Evolutionary conservation across 148 eudicot genomes (phyloP).

Genomic region (Rhododendron kiyosumense): DNA sequence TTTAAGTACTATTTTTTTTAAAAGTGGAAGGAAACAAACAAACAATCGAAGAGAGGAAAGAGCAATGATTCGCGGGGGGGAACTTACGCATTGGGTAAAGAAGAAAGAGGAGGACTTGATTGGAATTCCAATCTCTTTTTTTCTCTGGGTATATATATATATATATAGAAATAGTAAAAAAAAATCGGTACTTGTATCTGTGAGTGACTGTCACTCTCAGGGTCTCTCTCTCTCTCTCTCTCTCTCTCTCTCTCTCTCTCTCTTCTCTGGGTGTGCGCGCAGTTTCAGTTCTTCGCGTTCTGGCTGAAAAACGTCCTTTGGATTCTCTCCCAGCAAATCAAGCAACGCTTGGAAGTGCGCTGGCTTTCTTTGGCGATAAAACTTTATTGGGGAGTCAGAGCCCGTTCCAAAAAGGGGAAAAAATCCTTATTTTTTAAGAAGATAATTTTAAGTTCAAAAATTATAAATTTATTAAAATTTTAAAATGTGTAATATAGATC

Average conservation of each 20-base stretch:
- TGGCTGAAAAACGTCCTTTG: constrained; percentile 20
- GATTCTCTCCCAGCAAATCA: constrained; percentile 26
- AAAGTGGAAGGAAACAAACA: constrained; percentile 2
- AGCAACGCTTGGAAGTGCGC: constrained; percentile 6
- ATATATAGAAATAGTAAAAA: not conserved
- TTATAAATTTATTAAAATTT: too few species aligned
- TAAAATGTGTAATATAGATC: too few species aligned
- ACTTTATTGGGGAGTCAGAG: not conserved
- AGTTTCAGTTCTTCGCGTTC: constrained; percentile 20
- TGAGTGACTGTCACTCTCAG: constrained; percentile 1
- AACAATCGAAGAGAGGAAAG: not conserved
- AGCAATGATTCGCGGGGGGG: constrained; percentile 6
- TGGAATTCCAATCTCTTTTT: constrained; percentile 7
- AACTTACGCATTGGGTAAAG: constrained; percentile 53
- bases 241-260: constrained; percentile 9
- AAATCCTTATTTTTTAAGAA: too few species aligned
- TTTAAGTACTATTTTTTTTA: not conserved
- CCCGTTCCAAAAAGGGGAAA: too few species aligned
- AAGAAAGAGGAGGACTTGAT: constrained; percentile 18
- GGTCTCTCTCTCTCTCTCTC: not conserved
- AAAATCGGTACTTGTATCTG: not conserved
- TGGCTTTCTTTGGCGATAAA: not conserved
- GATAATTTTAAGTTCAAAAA: too few species aligned
- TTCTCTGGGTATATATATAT: not conserved
- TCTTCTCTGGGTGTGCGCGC: not conserved